Evolutionary conservation across 1,284 basidiomycete genomes (phyloP), one percentile per base, ranked within the genome.

Genomic region (Baeospora myosura): DNA sequence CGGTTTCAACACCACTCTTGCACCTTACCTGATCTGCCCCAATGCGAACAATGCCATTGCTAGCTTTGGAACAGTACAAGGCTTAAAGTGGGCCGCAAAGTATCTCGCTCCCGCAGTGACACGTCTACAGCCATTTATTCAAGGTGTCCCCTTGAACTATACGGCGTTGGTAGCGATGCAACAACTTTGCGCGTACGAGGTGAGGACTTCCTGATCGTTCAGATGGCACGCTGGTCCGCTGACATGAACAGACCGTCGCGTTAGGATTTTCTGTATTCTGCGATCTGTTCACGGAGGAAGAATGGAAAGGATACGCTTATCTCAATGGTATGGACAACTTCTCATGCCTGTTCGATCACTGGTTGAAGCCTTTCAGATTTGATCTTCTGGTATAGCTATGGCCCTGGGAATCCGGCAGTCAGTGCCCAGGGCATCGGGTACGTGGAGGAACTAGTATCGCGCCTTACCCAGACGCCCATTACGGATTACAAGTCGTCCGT

Each of bases 241-340:
- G 16, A 32, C 11, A 30, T 12, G 52, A 46, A 36, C 51, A 76
- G 69, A 82, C 80, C 5, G 77, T 81, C 21, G 70, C 81, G 0
- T 69, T 85, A 24, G 83, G 82, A 0, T 82, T 68, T 47, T 70
- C 67, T 5, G 44, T 49, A 12, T 72, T 72, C 50, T 72, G 79
- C 52, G 59, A 63, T 10, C 56, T 82, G 3, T 83, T 83, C 57
- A 83, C 78, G 10, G 66, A 78, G 48, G 68, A 76, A 37, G 81
- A 84, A 55, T 84, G 79, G 77, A 65, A 71, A 46, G 73, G 75
- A 0, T 84, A 72, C 53, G 73, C 78, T 47, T 81, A 83, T 52
- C 55, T 57, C 17, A 52, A 54, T 18, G 71, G 68, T 72, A 42
- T 29, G 47, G 41, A n/a, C n/a, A 10, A 20, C n/a, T 7, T 17